These are phyloP conservation scores for Hanseniaspora occidentalis DNA, from an alignment of 805 yeast species.

Conservation along the genomic window DNA sequence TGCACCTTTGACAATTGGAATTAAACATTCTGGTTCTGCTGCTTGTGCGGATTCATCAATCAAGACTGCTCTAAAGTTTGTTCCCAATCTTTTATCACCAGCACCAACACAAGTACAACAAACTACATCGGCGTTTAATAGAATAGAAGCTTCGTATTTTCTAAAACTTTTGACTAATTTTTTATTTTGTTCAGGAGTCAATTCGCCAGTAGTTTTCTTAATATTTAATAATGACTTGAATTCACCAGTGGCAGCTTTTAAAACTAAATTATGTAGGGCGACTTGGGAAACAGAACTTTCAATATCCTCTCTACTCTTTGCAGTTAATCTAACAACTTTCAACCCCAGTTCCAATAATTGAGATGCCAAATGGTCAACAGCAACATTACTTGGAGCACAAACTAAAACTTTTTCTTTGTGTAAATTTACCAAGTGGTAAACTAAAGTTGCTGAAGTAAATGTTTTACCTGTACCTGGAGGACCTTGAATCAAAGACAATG, in stretches of 20 bases:
- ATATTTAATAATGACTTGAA: slow-evolving; percentile 45
- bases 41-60: slow-evolving; percentile 94
- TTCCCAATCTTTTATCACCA: slow-evolving; percentile 60
- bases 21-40: slow-evolving; percentile 81
- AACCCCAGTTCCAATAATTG: slow-evolving; percentile 61
- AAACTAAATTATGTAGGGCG: slow-evolving; percentile 44
- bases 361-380: slow-evolving; percentile 79
- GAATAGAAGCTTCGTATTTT: slow-evolving; percentile 35
- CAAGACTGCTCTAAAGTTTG: slow-evolving; percentile 63
- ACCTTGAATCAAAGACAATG: slow-evolving; percentile 83
- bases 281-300: slow-evolving; percentile 49
- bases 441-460: slow-evolving; percentile 80
- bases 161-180: slow-evolving; percentile 31
- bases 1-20: slow-evolving; percentile 82
- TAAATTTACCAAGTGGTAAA: slow-evolving; percentile 57
- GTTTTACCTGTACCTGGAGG: slow-evolving; percentile 99
- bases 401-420: slow-evolving; percentile 60
- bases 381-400: slow-evolving; percentile 93
- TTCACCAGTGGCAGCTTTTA: slow-evolving; percentile 36
- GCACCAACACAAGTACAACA: slow-evolving; percentile 93
- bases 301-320: slow-evolving; percentile 70
- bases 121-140: slow-evolving; percentile 58
- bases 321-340: slow-evolving; percentile 65
- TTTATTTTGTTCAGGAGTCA: slow-evolving; percentile 41
- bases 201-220: slow-evolving; percentile 57